phyloP scores from a whole-genome alignment of 164 flowering plant genomes.

The Litsea cubeba region DNA sequence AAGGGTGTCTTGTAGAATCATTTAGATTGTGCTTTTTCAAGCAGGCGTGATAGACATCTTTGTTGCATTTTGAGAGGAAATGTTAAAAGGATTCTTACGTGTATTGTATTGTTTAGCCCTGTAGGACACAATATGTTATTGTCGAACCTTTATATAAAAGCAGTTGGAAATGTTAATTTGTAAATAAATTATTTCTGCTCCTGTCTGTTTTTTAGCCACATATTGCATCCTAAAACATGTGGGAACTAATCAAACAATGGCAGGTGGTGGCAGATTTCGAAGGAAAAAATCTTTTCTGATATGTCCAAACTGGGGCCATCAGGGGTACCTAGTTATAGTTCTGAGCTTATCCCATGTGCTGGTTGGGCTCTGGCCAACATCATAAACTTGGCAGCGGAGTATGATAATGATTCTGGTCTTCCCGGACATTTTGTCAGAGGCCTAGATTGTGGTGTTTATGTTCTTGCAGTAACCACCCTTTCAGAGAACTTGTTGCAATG shows the following conservation, averaged over 20 bases:
- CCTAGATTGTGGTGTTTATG: conserved; percentile 46
- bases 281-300: conserved; percentile 48
- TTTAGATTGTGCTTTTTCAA: no score
- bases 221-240: conserved; percentile 14
- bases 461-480: conserved; percentile 44
- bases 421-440: conserved; percentile 40
- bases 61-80: no score
- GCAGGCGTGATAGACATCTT: no score
- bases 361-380: conserved; percentile 94
- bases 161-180: neutral
- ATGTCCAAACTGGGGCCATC: conserved; percentile 50
- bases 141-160: no score
- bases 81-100: no score
- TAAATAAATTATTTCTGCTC: neutral
- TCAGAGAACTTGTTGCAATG: conserved; percentile 50
- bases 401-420: conserved; percentile 33
- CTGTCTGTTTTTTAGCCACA: conserved; percentile 3
- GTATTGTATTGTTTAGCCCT: no score
- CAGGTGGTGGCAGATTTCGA: conserved; percentile 94
- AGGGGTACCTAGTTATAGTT: conserved; percentile 12
- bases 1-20: no score
- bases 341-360: conserved; percentile 44
- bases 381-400: conserved; percentile 49
- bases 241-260: conserved; percentile 76
- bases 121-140: no score